phyloP scores from a whole-genome alignment of 2,329 filamentous ascomycete genomes.

The Sporothrix inflata region DNA sequence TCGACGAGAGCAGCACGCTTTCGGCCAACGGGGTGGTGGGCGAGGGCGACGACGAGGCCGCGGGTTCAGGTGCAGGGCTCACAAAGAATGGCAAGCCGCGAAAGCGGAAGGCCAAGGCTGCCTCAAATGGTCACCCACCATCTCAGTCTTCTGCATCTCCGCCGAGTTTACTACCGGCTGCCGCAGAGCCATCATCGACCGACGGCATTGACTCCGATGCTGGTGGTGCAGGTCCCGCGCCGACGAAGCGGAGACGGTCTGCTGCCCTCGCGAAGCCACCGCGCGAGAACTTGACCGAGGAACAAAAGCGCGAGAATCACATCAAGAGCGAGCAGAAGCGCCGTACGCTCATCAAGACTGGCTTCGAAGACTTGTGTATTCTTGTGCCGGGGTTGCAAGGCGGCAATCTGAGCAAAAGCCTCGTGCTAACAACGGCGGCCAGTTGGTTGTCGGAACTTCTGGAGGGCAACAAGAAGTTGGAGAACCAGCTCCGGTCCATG shows the following conservation, averaged over 20 bases:
- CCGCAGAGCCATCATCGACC: neutral
- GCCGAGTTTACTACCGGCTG: neutral
- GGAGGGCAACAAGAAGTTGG: conserved; percentile 66
- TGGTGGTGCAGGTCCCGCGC: neutral
- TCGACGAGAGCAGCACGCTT: conserved; percentile 4
- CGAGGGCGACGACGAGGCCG: neutral
- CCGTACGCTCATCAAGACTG: conserved; percentile 77
- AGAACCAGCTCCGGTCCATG: conserved; percentile 54
- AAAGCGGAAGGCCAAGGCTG: conserved; percentile 27
- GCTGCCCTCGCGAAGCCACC: conserved; percentile 46
- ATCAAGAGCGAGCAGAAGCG: conserved; percentile 88
- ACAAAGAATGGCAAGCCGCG: conserved; percentile 18
- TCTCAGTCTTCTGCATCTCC: conserved; percentile 21
- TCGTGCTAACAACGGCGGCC: conserved; percentile 72
- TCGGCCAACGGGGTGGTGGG: neutral
- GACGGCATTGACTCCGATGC: conserved; percentile 2
- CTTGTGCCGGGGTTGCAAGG: conserved; percentile 75
- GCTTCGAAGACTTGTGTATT: conserved; percentile 77
- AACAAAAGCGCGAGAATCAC: conserved; percentile 83
- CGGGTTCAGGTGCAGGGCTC: neutral
- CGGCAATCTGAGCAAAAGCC: conserved; percentile 81
- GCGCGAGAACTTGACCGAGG: conserved; percentile 75
- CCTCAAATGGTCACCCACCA: conserved; percentile 12
- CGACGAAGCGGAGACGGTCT: conserved; percentile 22
- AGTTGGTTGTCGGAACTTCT: conserved; percentile 78